phyloP scores from a whole-genome alignment of 805 yeast species.

The Brettanomyces naardenensis region DNA sequence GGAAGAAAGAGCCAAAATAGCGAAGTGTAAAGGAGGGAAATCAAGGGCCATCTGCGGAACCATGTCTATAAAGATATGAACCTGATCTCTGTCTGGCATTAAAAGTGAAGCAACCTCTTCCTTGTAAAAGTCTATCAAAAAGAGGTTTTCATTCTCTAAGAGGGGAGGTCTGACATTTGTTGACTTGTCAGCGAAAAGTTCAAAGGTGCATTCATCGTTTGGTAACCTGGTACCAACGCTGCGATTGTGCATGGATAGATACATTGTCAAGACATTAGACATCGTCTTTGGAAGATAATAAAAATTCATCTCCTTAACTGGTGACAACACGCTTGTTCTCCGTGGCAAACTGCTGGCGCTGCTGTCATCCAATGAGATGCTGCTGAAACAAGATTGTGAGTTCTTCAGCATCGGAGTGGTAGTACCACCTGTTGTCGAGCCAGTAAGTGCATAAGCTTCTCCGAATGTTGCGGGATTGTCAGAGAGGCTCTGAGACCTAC shows the following conservation, averaged over 20 bases:
- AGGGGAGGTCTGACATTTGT: slow-evolving; percentile 15
- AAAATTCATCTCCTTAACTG: too few relatives aligned
- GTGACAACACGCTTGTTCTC: too few relatives aligned
- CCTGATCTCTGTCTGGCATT: slow-evolving; percentile 15
- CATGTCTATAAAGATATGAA: slow-evolving; percentile 27
- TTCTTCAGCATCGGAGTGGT: too few relatives aligned
- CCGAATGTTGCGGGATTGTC: too few relatives aligned
- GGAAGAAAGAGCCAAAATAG: slow-evolving; percentile 23
- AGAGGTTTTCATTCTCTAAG: slow-evolving; percentile 26
- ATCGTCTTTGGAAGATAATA: slow-evolving; percentile 28
- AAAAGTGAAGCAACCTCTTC: slow-evolving; percentile 29
- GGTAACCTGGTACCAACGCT: slow-evolving; percentile 11
- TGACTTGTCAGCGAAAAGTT: slow-evolving; percentile 20
- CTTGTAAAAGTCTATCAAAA: slow-evolving; percentile 26
- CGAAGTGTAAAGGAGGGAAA: slow-evolving; percentile 20
- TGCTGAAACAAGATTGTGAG: background rate
- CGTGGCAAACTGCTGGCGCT: background rate
- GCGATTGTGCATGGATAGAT: slow-evolving; percentile 23
- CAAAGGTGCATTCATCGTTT: slow-evolving; percentile 20
- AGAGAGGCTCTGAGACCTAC: background rate
- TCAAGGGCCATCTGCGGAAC: slow-evolving; percentile 32
- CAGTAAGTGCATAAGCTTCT: too few relatives aligned
- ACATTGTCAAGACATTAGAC: slow-evolving; percentile 32
- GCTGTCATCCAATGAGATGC: background rate
- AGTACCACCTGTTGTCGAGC: background rate